Evolutionary conservation across 1,139 yeast species (phyloP).

Genomic region (Scheffersomyces illinoinensis): DNA sequence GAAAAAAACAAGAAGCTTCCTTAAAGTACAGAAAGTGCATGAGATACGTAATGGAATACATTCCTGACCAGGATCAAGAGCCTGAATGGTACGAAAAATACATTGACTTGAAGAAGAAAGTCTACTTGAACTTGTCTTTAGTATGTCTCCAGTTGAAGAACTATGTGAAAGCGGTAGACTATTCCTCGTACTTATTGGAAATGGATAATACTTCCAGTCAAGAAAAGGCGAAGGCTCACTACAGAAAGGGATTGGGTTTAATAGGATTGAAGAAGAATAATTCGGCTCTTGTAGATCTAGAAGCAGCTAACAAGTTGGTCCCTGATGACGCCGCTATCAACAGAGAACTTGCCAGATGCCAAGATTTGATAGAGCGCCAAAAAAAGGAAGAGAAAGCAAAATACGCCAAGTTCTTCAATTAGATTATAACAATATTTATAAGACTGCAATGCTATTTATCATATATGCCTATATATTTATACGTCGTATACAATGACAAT

Average conservation of each 20-base stretch:
- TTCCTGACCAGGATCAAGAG: constrained; percentile 70
- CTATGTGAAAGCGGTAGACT: constrained; percentile 48
- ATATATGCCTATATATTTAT: background rate
- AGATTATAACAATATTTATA: background rate
- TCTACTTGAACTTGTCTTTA: constrained; percentile 62
- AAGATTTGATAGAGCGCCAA: constrained; percentile 35
- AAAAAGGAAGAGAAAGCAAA: constrained; percentile 54
- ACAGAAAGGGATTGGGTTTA: constrained; percentile 58
- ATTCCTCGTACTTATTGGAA: constrained; percentile 57
- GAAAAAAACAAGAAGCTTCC: constrained; percentile 50
- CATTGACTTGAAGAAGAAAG: constrained; percentile 55
- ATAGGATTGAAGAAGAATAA: constrained; percentile 44
- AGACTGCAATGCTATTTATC: background rate
- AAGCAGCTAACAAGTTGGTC: constrained; percentile 42
- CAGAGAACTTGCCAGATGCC: constrained; percentile 42
- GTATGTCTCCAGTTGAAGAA: constrained; percentile 50
- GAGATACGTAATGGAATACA: constrained; percentile 66
- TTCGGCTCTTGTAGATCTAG: constrained; percentile 50
- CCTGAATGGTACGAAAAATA: constrained; percentile 53
- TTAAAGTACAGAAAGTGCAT: constrained; percentile 65
- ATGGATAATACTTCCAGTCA: constrained; percentile 30
- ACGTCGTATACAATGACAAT: background rate
- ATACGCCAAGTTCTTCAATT: constrained; percentile 57
- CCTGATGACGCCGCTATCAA: constrained; percentile 54
- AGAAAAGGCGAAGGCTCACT: constrained; percentile 64